Base-by-base conservation (phyloP, 495 filamentous ascomycete species). In the Parmelia sp. region DNA sequence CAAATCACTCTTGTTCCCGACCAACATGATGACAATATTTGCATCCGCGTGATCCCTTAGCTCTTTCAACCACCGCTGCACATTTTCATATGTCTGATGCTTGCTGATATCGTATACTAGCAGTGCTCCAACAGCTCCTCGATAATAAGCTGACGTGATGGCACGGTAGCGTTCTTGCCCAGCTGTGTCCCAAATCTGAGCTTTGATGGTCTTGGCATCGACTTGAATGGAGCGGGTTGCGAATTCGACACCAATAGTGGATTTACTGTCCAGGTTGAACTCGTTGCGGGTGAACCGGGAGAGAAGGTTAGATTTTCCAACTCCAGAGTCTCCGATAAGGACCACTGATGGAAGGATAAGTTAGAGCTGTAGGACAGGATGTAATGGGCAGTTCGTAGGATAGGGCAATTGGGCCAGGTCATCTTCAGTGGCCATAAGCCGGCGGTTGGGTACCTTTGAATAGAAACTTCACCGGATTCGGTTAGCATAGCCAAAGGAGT, bases 1-100 rank as follows among this genome's bases (percentile, higher is more conserved):
- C 84, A 96, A 88, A 96, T 99, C 95, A 74, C 93, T 97, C 89
- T 99, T 99, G 84, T 99, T 99, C 69, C 95, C 95, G 59, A 97
- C 95, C 71, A 99, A 80, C 94, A 99, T 97, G 76, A 99, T 99
- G 65, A 99, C 95, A 66, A 99, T 99, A 80, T 99, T 99, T 68
- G 90, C 90, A 74, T 99, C 95, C 69, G 95, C 95, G 78, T 99
- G 93, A 72, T 96, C 92, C 65, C 94, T 88, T 73, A 99, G 85
- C 80, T 99, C 95, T 81, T 97, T 97, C 81, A 99, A 81, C 95
- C 95, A 99, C 74, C 95, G 84, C 67, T 92, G 96, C 69, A 99
- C 95, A 76, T 97, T 97, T 79, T 97, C 94, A 76, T 96, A 99
- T 53, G 95, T 97, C 78, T 93, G 90, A 79, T 96, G 91, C 83